Evolutionary conservation across 352 stramenopile species (phyloP).

Genomic region (Aphanomyces cochlioides): DNA sequence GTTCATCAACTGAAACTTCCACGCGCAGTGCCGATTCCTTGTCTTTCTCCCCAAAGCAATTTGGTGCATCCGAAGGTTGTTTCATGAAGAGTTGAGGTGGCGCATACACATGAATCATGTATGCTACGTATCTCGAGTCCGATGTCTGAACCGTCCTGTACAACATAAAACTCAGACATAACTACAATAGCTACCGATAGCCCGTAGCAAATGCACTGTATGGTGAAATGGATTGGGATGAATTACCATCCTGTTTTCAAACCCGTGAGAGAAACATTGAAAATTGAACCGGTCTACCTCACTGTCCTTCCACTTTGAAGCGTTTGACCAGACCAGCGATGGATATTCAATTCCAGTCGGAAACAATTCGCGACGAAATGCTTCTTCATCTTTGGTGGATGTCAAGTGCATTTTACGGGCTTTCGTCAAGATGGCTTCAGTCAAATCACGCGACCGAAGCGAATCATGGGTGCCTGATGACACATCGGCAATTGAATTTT

Average conservation of each 20-base stretch:
- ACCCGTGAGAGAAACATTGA: constrained; percentile 13
- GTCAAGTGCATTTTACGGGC: neutral
- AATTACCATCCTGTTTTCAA: constrained; percentile 9
- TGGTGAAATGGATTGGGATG: constrained; percentile 2
- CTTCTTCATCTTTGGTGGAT: neutral
- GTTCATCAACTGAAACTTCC: neutral
- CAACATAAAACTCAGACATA: neutral
- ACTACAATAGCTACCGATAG: neutral
- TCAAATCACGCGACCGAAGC: constrained; percentile 4
- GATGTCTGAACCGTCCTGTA: neutral
- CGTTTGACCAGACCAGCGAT: neutral
- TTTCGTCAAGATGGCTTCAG: neutral
- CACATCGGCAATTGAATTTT: neutral
- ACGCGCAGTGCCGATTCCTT: neutral
- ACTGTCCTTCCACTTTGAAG: neutral
- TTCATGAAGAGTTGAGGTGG: constrained; percentile 1
- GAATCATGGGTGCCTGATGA: constrained; percentile 21
- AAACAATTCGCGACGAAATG: constrained; percentile 5
- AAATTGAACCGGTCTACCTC: neutral
- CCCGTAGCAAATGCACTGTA: constrained; percentile 16
- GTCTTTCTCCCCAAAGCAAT: constrained; percentile 13
- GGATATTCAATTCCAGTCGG: neutral
- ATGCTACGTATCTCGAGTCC: constrained; percentile 6
- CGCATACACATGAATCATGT: constrained; percentile 14
- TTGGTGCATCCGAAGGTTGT: neutral